phyloP scores from a whole-genome alignment of 1,284 basidiomycete species.

The Leccinum griseonigrum region DNA sequence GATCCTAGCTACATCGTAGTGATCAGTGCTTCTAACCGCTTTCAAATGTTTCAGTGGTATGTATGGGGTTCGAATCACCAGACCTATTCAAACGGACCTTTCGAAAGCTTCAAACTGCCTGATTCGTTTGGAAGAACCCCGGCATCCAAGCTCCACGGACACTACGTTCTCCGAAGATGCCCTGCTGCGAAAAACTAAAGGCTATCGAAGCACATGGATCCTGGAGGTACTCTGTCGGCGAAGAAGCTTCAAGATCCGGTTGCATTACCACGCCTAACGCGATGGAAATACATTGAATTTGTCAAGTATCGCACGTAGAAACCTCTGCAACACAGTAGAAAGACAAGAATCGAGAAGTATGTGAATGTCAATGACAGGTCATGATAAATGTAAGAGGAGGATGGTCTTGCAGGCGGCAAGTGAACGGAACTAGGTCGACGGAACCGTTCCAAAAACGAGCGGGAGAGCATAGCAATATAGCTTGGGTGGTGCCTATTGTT shows the following conservation, averaged over 20 bases:
- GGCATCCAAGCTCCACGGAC: background rate
- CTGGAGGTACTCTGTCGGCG: background rate
- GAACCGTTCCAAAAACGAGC: slow-evolving; percentile 23
- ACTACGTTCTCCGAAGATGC: background rate
- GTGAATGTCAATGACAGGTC: slow-evolving; percentile 25
- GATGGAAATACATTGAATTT: slow-evolving; percentile 24
- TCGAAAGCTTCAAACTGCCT: background rate
- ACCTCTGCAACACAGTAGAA: slow-evolving; percentile 10
- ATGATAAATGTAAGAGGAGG: slow-evolving; percentile 15
- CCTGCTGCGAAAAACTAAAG: background rate
- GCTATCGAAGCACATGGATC: background rate
- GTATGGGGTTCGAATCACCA: background rate
- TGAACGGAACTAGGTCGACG: background rate
- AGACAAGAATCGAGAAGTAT: slow-evolving; percentile 9
- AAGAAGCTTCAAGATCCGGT: slow-evolving; percentile 1
- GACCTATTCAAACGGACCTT: background rate
- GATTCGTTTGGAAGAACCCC: background rate
- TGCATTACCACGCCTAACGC: slow-evolving; percentile 6
- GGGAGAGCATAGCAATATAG: slow-evolving; percentile 28
- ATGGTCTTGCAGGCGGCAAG: slow-evolving; percentile 9
- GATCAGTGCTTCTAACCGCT: background rate
- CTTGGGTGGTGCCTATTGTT: slow-evolving; percentile 19
- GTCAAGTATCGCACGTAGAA: slow-evolving; percentile 4
- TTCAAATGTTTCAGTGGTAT: background rate
- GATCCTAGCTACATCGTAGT: background rate